Evolutionary conservation across 305 asterid genomes (phyloP), one percentile per base, ranked within the genome.

Genomic region (Rubia tinctorum): DNA sequence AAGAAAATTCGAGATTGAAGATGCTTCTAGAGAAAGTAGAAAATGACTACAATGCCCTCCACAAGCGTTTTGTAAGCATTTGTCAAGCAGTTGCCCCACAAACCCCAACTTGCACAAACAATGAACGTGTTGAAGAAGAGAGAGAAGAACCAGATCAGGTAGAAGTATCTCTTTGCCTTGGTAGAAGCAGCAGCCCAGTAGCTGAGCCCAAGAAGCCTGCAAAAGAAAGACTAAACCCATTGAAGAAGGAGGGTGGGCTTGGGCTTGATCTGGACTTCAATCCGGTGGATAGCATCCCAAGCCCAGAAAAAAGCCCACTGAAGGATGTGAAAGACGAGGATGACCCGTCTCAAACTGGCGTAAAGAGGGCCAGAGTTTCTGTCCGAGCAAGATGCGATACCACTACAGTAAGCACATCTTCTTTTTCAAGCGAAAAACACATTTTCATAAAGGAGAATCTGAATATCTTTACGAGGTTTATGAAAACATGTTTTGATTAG

Each of bases 291-390:
- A 18, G 25, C 25, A 7, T 56, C 62, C 62, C 62, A 56, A 56
- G 27, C 27, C 62, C 25, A 0, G 63, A 66, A 44, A 71, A 66
- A 55, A 66, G 66, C 74, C 76, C 79, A 58, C 8, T 8, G 77
- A 67, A 12, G 37, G 66, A 58, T 74, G 39, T 66, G 81, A 86
- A 82, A 80, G 89, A 82, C 60, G 91, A 88, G 37, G 92, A 89
- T 23, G 91, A 86, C 22, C 42, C 83, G 72, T 79, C 87, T 65
- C 96, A 86, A 75, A 72, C 88, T 15, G 84, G 76, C 73, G 89
- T 66, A 65, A 92, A 90, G 84, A 89, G 87, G 81, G 95, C 97
- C 49, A 84, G 97, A 82, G 98, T 93, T 83, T 90, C 93, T 66
- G 96, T 93, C 5, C 81, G 97, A 68, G 84, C 95, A 45, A 87